Conservation (phyloP, 768 basidiomycete genomes). For the Dioszegia crocea region DNA sequence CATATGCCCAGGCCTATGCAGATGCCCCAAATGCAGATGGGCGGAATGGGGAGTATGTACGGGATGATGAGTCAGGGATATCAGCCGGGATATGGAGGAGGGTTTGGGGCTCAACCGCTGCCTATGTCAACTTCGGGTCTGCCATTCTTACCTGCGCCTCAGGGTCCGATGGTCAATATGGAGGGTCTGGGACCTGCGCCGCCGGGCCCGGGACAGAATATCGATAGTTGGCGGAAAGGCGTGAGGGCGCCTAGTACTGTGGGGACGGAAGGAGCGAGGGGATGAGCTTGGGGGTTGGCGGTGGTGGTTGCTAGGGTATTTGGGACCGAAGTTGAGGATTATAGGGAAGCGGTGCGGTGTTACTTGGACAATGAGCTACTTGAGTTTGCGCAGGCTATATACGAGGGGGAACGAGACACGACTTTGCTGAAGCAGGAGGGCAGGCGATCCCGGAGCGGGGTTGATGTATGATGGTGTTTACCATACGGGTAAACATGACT, state of each 20-base stretch:
- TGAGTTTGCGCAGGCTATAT: too few species aligned
- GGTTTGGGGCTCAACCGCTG: neutral
- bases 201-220: slow-evolving; percentile 12
- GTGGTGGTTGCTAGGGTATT: too few species aligned
- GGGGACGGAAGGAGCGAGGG: neutral
- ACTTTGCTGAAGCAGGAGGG: too few species aligned
- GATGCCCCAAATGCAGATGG: slow-evolving; percentile 4
- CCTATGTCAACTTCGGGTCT: neutral
- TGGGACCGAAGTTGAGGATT: too few species aligned
- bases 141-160: neutral
- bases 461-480: too few species aligned
- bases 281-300: neutral
- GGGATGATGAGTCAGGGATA: neutral
- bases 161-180: neutral
- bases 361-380: too few species aligned
- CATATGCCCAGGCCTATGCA: too few species aligned
- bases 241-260: slow-evolving; percentile 17
- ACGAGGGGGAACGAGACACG: too few species aligned
- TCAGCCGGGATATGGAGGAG: slow-evolving; percentile 2
- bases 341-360: too few species aligned
- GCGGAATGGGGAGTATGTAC: neutral
- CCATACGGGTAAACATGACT: too few species aligned
- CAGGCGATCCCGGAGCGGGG: too few species aligned
- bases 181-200: neutral
- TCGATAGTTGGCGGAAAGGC: slow-evolving; percentile 40